Evolutionary conservation across 306 rosid species (phyloP).

Genomic region (Quercus berberidifolia): DNA sequence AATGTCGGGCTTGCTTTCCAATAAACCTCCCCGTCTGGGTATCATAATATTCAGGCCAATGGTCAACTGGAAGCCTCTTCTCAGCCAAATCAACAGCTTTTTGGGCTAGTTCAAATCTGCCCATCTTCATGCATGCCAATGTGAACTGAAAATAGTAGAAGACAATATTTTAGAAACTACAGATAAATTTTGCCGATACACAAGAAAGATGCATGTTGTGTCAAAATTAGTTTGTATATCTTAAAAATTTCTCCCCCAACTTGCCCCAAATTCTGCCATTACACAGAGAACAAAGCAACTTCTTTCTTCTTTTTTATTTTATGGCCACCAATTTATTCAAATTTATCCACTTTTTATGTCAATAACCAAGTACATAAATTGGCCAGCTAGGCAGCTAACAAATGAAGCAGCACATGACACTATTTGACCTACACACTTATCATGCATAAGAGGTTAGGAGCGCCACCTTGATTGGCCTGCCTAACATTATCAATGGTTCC

Average conservation of each 20-base stretch:
- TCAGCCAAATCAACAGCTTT: conserved; percentile 77
- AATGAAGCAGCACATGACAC: conserved; percentile 1
- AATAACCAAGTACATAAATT: neutral
- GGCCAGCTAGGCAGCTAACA: neutral
- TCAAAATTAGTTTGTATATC: neutral
- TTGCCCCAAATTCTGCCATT: neutral
- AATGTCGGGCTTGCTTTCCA: conserved; percentile 80
- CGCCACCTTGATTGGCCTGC: neutral
- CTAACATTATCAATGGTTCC: neutral
- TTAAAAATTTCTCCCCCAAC: neutral
- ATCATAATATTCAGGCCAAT: conserved; percentile 97
- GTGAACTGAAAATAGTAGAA: conserved; percentile 61
- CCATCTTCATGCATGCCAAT: conserved; percentile 94
- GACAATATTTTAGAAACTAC: neutral
- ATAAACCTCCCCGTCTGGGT: conserved; percentile 74
- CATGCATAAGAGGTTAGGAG: neutral
- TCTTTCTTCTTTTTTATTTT: neutral
- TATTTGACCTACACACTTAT: neutral
- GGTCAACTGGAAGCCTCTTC: conserved; percentile 63
- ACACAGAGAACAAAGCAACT: neutral
- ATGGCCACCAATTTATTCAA: neutral
- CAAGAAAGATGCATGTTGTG: neutral
- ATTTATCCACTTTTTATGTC: neutral
- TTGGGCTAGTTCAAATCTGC: conserved; percentile 60
- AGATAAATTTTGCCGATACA: neutral